phyloP scores from a whole-genome alignment of 768 basidiomycete species.

The Pleurotus ostreatus region DNA sequence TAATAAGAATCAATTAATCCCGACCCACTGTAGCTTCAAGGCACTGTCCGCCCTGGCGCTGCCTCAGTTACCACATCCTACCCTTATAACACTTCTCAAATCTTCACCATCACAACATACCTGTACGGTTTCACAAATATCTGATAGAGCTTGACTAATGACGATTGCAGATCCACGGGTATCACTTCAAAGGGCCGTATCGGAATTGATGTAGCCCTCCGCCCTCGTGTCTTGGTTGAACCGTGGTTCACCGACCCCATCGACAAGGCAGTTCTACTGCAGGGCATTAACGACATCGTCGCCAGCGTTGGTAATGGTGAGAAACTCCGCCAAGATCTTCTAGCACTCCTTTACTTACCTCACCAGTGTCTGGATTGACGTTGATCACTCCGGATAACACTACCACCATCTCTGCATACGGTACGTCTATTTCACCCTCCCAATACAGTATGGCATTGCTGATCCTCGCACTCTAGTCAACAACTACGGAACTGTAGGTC shows the following conservation, averaged over 20 bases:
- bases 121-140: slow-evolving; percentile 25
- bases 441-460: too few relatives aligned
- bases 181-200: slow-evolving; percentile 61
- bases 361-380: slow-evolving; percentile 42
- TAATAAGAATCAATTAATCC: background rate
- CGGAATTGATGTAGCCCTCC: slow-evolving; percentile 51
- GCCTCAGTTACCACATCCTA: slow-evolving; percentile 43
- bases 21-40: slow-evolving; percentile 41
- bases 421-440: slow-evolving; percentile 13
- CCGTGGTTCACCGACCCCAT: slow-evolving; percentile 59
- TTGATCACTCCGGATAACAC: slow-evolving; percentile 60
- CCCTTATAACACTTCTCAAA: slow-evolving; percentile 50
- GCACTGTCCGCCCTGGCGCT: slow-evolving; percentile 59
- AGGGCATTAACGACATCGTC: slow-evolving; percentile 46
- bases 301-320: slow-evolving; percentile 36
- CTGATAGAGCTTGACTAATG: background rate
- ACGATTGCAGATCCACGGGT: slow-evolving; percentile 42
- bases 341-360: background rate
- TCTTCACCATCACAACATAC: slow-evolving; percentile 62
- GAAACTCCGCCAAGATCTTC: slow-evolving; percentile 7
- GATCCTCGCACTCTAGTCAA: slow-evolving; percentile 24
- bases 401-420: slow-evolving; percentile 49
- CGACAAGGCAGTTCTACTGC: slow-evolving; percentile 48
- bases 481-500: slow-evolving; percentile 28
- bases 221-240: slow-evolving; percentile 40